Evolutionary conservation across 31 red algal genomes (phyloP).

Genomic region (Porphyra umbilicalis): DNA sequence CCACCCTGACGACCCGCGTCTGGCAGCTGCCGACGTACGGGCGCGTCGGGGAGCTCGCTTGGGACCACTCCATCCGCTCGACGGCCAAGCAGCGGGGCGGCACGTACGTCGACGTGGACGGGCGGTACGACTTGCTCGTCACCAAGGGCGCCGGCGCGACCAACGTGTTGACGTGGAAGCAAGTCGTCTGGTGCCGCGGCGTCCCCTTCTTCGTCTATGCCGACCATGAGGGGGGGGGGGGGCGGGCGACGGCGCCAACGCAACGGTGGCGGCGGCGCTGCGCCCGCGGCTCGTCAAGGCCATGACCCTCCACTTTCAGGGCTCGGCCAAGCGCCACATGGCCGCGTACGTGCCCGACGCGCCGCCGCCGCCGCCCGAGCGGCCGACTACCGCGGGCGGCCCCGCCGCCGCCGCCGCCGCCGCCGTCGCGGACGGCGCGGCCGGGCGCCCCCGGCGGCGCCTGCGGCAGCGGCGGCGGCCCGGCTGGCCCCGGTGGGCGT

Average conservation of each 20-base stretch:
- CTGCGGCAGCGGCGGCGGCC: too few relatives aligned
- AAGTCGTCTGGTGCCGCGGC: not conserved
- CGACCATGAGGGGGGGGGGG: not conserved
- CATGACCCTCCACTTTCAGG: not conserved
- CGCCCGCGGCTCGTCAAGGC: not conserved
- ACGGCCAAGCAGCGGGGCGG: not conserved
- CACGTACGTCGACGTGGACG: not conserved
- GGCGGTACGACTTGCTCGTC: not conserved
- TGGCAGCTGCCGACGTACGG: not conserved
- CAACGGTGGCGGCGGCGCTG: not conserved
- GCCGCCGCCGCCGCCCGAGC: too few relatives aligned
- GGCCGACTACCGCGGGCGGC: too few relatives aligned
- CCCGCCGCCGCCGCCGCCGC: too few relatives aligned
- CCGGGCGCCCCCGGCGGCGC: too few relatives aligned
- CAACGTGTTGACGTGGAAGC: not conserved
- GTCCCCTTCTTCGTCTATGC: not conserved
- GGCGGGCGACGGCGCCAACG: not conserved
- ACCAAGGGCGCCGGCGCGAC: not conserved
- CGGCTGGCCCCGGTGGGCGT: not conserved
- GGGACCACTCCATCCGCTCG: not conserved
- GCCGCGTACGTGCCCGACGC: not conserved
- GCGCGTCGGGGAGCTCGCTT: not conserved
- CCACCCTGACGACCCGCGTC: not conserved
- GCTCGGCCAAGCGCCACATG: not conserved
- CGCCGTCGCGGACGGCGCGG: not conserved